These are phyloP conservation scores for Pseudomonodictys pantanalensis DNA, from an alignment of 495 filamentous ascomycete genomes.

Conservation along the genomic window DNA sequence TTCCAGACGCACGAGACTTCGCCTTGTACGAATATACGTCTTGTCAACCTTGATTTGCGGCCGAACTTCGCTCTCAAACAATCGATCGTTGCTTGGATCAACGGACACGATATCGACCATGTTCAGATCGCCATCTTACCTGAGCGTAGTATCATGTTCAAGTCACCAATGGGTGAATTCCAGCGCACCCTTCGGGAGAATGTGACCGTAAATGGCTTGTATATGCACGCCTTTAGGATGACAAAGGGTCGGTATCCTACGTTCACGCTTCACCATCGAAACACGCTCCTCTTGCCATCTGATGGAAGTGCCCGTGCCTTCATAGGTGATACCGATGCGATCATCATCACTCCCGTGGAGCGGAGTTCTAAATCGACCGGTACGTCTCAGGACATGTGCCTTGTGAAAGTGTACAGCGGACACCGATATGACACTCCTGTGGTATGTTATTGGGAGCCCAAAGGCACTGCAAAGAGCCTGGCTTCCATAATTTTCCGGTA, in stretches of 20 bases:
- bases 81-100: neutral
- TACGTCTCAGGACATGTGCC: constrained; percentile 8
- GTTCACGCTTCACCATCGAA: constrained; percentile 27
- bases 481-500: constrained; percentile 34
- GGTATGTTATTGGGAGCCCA: constrained; percentile 36
- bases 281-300: neutral
- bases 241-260: constrained; percentile 29
- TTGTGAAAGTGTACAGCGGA: constrained; percentile 35
- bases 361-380: neutral
- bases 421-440: neutral
- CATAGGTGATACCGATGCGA: neutral
- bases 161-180: neutral
- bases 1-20: constrained; percentile 35
- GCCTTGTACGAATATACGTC: constrained; percentile 33
- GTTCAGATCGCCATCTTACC: neutral
- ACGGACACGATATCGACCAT: neutral
- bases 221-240: constrained; percentile 34
- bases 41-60: constrained; percentile 19
- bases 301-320: neutral
- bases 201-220: constrained; percentile 21
- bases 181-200: neutral
- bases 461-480: constrained; percentile 26
- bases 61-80: constrained; percentile 23
- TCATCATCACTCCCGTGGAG: constrained; percentile 4
- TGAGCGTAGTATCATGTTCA: neutral